Percentiles rank a stretch among this genome's conserved stretches.
These are phyloP conservation scores for Candida silvicultrix DNA, from an alignment of 805 yeast genomes.

Conservation along the genomic window DNA sequence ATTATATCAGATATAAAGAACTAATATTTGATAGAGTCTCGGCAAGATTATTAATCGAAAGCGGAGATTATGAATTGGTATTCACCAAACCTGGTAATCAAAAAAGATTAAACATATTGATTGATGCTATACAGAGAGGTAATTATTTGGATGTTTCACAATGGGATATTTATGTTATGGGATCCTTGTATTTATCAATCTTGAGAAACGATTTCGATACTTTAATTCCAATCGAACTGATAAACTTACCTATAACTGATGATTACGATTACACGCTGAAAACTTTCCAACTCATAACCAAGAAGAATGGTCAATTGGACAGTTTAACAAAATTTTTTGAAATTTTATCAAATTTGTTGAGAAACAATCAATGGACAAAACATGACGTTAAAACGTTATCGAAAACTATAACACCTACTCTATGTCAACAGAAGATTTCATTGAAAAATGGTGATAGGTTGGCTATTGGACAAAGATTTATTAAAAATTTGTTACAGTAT, in stretches of 20 bases:
- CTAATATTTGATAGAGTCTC: slow-evolving; percentile 44
- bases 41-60: slow-evolving; percentile 38
- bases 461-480: slow-evolving; percentile 46
- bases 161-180: slow-evolving; percentile 49
- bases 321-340: slow-evolving; percentile 36
- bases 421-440: slow-evolving; percentile 45
- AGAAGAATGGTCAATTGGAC: slow-evolving; percentile 26
- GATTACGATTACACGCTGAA: slow-evolving; percentile 35
- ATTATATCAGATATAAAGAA: slow-evolving; percentile 30
- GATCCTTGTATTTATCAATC: slow-evolving; percentile 35
- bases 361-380: slow-evolving; percentile 31
- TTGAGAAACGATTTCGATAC: slow-evolving; percentile 48
- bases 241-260: slow-evolving; percentile 49
- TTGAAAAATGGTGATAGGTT: slow-evolving; percentile 37
- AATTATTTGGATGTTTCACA: slow-evolving; percentile 56
- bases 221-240: slow-evolving; percentile 42
- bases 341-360: slow-evolving; percentile 37
- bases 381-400: slow-evolving; percentile 27
- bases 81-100: slow-evolving; percentile 55
- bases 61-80: slow-evolving; percentile 33
- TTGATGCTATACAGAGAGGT: slow-evolving; percentile 45
- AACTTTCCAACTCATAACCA: slow-evolving; percentile 30
- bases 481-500: slow-evolving; percentile 43
- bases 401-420: slow-evolving; percentile 32
- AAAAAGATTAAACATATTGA: slow-evolving; percentile 34